Evolutionary conservation across 768 basidiomycete genomes (phyloP).

Genomic region (Lentinula detonsa): DNA sequence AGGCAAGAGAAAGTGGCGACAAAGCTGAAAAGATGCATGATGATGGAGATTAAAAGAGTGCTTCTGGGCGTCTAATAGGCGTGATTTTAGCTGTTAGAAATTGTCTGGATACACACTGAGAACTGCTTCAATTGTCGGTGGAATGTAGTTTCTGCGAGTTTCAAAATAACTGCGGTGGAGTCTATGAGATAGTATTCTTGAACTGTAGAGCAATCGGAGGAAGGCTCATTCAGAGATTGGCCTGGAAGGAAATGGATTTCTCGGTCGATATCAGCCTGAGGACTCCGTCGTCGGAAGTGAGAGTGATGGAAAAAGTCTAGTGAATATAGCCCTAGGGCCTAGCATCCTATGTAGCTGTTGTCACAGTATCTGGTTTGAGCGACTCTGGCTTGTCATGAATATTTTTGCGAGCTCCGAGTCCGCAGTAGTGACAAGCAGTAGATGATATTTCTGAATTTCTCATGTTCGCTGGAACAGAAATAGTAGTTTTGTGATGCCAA

Average conservation of each 20-base stretch:
- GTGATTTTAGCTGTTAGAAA: too few relatives aligned
- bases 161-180: too few relatives aligned
- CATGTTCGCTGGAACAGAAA: background rate
- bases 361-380: conserved; percentile 14
- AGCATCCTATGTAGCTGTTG: conserved; percentile 43
- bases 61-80: conserved; percentile 18
- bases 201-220: conserved; percentile 23
- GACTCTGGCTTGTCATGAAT: conserved; percentile 10
- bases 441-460: conserved; percentile 4
- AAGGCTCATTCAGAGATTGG: conserved; percentile 23
- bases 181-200: too few relatives aligned
- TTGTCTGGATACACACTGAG: too few relatives aligned
- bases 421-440: conserved; percentile 36
- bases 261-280: conserved; percentile 37
- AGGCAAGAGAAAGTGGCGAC: background rate
- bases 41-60: background rate
- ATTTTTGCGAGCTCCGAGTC: conserved; percentile 21
- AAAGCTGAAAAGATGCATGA: background rate
- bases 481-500: background rate
- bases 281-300: conserved; percentile 28
- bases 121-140: too few relatives aligned
- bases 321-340: conserved; percentile 30
- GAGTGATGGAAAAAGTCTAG: conserved; percentile 51
- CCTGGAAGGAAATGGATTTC: conserved; percentile 36
- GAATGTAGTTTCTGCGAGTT: too few relatives aligned